These are phyloP conservation scores for Kwoniella bestiolae DNA, from an alignment of 768 basidiomycete species.

Conservation along the genomic window DNA sequence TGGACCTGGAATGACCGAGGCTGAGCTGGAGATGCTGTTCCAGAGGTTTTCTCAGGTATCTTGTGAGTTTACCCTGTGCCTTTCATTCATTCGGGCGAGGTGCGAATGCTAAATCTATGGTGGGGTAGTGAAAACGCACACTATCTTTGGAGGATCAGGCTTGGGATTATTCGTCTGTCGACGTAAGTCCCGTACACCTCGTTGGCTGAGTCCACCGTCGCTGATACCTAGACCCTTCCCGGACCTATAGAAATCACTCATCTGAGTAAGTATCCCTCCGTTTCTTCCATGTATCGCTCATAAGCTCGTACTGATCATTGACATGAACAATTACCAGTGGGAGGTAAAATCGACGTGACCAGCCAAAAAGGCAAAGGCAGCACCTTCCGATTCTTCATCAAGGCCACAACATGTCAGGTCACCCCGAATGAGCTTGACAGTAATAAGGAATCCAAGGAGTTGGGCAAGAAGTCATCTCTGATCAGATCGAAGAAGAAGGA, in stretches of 20 bases:
- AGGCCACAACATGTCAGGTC: conserved; percentile 29
- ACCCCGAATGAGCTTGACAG: neutral
- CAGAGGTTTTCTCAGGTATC: conserved; percentile 59
- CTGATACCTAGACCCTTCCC: neutral
- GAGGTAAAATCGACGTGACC: conserved; percentile 58
- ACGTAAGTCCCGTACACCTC: conserved; percentile 49
- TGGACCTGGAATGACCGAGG: conserved; percentile 58
- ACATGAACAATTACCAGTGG: conserved; percentile 42
- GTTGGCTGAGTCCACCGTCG: neutral
- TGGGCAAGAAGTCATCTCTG: neutral
- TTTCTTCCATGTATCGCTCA: neutral
- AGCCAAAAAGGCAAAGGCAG: conserved; percentile 57
- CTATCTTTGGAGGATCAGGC: conserved; percentile 54
- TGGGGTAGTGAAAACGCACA: conserved; percentile 51
- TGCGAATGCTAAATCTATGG: too few species aligned
- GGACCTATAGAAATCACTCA: conserved; percentile 42
- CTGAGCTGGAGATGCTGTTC: conserved; percentile 58
- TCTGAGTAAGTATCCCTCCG: conserved; percentile 33
- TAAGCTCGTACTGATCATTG: neutral
- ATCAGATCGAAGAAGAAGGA: conserved; percentile 9
- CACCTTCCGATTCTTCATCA: conserved; percentile 60
- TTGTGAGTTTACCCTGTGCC: conserved; percentile 20
- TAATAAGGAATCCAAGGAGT: neutral
- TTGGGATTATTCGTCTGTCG: conserved; percentile 59
- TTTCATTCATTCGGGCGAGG: too few species aligned